These are phyloP conservation scores for Aspergillus steynii DNA, from an alignment of 495 filamentous ascomycete species.

Conservation along the genomic window DNA sequence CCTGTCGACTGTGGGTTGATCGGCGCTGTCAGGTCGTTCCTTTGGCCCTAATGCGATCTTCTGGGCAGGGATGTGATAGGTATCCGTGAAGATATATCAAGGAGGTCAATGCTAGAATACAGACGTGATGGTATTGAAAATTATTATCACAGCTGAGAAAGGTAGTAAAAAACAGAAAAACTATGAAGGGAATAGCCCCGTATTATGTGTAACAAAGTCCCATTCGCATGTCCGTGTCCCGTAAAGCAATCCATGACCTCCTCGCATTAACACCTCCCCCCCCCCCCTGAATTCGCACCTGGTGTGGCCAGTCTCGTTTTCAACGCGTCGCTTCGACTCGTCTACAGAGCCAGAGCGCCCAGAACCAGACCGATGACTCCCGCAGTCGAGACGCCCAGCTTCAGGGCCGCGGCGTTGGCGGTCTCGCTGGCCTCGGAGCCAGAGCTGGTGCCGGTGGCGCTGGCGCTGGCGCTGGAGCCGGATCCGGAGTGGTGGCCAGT, in stretches of 20 bases:
- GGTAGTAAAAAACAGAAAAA: neutral
- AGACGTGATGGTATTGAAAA: neutral
- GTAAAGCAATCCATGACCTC: neutral
- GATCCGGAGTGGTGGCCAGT: neutral
- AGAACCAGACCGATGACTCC: constrained; percentile 39
- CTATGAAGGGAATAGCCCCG: neutral
- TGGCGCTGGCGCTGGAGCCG: neutral
- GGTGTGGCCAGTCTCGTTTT: neutral
- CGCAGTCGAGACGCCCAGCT: constrained; percentile 40
- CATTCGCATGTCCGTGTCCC: neutral
- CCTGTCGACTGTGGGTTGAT: neutral
- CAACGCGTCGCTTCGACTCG: neutral
- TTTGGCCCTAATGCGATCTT: too few species aligned
- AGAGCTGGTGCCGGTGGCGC: neutral
- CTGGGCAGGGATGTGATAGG: too few species aligned
- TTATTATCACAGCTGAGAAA: constrained; percentile 5
- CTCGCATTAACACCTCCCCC: neutral
- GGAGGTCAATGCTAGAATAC: neutral
- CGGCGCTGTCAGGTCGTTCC: constrained; percentile 1
- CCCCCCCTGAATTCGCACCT: neutral
- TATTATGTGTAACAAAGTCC: neutral
- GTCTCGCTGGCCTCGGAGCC: constrained; percentile 17
- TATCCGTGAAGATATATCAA: too few species aligned
- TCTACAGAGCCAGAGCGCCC: constrained; percentile 42
- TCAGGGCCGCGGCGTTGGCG: constrained; percentile 27